A percentile compares a stretch with the other conserved stretches of the same genome.
These are phyloP conservation scores for Didymellaceae sp. DNA, from an alignment of 2,329 filamentous ascomycete species.

Conservation along the genomic window DNA sequence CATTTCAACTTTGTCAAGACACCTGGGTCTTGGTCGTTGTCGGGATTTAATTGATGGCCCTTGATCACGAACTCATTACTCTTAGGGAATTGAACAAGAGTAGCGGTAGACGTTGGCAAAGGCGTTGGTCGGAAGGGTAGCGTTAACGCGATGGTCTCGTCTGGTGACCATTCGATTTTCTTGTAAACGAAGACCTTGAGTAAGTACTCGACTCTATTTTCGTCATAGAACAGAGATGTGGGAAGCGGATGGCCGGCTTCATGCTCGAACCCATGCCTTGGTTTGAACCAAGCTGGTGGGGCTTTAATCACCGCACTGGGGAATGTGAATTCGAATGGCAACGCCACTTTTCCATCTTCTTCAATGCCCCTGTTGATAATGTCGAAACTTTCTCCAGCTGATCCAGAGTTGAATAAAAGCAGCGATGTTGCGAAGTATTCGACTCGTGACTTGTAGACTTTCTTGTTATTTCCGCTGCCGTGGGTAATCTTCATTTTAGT, in stretches of 20 bases:
- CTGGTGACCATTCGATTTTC: not conserved
- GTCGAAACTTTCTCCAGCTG: not conserved
- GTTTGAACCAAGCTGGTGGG: not conserved
- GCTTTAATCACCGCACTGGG: not conserved
- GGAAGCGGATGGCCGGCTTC: not conserved
- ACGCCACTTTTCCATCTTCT: not conserved
- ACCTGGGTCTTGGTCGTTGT: not conserved
- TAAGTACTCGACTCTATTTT: not conserved
- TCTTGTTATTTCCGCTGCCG: not conserved
- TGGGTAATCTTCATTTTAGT: not conserved
- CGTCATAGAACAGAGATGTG: not conserved
- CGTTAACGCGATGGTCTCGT: not conserved
- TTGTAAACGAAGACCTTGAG: conserved; percentile 1
- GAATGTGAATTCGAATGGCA: not conserved
- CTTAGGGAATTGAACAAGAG: not conserved
- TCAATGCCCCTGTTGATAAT: not conserved
- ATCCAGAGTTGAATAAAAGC: not conserved
- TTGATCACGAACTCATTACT: not conserved
- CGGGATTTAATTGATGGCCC: not conserved
- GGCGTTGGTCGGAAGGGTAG: conserved; percentile 1
- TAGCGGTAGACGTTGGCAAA: not conserved
- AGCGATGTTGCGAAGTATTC: not conserved
- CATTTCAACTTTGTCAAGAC: conserved; percentile 4
- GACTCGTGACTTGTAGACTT: not conserved
- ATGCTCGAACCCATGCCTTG: conserved; percentile 3